Conservation (phyloP, 441 rosid genomes). For the Macaranga tanarius region DNA sequence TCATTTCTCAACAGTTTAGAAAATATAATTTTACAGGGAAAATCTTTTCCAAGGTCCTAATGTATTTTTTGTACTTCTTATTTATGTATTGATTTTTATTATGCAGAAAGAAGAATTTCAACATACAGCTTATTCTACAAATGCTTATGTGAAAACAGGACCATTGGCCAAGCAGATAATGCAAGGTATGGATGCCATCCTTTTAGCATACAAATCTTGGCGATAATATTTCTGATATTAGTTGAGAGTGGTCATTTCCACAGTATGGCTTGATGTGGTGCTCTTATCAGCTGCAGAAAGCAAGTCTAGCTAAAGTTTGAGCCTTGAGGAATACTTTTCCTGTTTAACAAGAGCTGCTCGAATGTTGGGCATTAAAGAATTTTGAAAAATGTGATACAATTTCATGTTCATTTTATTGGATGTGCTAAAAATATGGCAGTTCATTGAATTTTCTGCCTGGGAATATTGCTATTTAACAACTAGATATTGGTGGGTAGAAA, state of each 20-base stretch:
- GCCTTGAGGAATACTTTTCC: neutral
- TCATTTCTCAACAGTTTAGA: neutral
- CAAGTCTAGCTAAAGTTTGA: neutral
- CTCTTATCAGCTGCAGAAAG: neutral
- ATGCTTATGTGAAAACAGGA: constrained; percentile 84
- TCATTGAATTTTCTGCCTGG: neutral
- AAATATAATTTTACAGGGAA: neutral
- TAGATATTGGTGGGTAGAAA: neutral
- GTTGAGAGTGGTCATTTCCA: neutral
- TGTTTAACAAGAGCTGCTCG: neutral
- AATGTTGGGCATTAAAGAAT: neutral
- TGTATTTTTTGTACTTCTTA: neutral
- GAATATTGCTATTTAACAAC: neutral
- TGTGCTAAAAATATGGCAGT: constrained; percentile 3
- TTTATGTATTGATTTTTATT: constrained; percentile 2
- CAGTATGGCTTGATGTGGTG: neutral
- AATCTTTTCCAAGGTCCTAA: neutral
- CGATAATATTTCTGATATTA: neutral
- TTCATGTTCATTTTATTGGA: neutral
- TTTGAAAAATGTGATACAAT: neutral
- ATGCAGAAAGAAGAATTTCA: constrained; percentile 89
- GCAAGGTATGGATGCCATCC: constrained; percentile 55
- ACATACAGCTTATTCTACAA: constrained; percentile 93
- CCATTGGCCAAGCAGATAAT: constrained; percentile 74
- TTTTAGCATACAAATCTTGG: neutral